Evolutionary conservation across 2,329 filamentous ascomycete genomes (phyloP).

Genomic region (Monosporascus ibericus): DNA sequence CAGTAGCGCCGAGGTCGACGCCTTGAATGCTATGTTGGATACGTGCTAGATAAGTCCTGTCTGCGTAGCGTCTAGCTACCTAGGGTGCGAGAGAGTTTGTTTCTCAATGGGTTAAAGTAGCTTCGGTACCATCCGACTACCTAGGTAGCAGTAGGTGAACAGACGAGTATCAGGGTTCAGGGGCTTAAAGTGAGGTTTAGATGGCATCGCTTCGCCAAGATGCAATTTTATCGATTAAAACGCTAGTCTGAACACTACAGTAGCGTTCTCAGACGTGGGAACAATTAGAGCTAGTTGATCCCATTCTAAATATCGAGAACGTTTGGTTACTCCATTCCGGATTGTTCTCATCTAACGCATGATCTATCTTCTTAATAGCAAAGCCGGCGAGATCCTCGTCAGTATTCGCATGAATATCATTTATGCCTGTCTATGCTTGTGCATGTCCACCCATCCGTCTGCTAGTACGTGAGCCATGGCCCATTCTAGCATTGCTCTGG

Average conservation of each 20-base stretch:
- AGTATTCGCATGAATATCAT: too few relatives aligned
- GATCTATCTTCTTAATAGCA: not conserved
- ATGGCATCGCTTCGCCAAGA: too few relatives aligned
- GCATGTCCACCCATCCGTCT: not conserved
- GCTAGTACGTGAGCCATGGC: not conserved
- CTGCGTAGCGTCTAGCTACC: not conserved
- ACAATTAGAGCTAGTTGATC: not conserved
- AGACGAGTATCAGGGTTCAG: too few relatives aligned
- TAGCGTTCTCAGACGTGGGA: too few relatives aligned
- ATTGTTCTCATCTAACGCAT: not conserved
- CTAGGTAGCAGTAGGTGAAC: too few relatives aligned
- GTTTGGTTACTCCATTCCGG: not conserved
- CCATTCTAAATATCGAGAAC: not conserved
- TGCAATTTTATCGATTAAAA: too few relatives aligned
- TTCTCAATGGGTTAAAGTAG: not conserved
- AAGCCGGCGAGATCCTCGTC: too few relatives aligned
- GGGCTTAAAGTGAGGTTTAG: too few relatives aligned
- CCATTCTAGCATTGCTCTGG: not conserved
- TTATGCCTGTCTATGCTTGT: not conserved
- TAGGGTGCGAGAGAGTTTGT: too few relatives aligned
- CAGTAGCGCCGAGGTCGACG: slow-evolving; percentile 65
- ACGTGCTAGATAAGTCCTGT: slow-evolving; percentile 44
- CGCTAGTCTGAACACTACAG: too few relatives aligned
- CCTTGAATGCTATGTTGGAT: slow-evolving; percentile 57
- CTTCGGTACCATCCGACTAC: too few relatives aligned